Conservation (phyloP, 2,329 filamentous ascomycete species). For the Calonectria henricotiae region DNA sequence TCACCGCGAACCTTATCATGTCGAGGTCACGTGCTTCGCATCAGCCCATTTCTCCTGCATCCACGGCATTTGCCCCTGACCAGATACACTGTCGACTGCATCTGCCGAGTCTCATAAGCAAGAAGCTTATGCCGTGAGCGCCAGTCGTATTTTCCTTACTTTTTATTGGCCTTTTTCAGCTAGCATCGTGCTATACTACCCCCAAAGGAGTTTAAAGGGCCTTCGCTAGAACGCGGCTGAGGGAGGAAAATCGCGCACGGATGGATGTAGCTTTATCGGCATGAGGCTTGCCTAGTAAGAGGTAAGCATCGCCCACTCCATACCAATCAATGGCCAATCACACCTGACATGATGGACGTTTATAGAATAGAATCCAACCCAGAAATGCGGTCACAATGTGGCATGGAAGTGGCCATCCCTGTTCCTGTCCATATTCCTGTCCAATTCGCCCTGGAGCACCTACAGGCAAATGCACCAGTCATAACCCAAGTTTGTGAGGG, state of each 20-base stretch:
- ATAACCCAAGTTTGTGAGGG: constrained; percentile 17
- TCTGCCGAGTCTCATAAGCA: background rate
- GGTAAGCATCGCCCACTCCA: background rate
- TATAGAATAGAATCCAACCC: background rate
- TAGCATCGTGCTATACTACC: background rate
- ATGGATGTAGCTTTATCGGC: constrained; percentile 9
- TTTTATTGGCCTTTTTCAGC: background rate
- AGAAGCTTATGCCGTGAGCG: background rate
- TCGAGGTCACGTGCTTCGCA: background rate
- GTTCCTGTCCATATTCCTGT: constrained; percentile 10
- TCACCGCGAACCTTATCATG: background rate
- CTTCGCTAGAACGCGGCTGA: background rate
- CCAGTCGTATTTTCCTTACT: background rate
- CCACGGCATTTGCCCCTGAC: background rate
- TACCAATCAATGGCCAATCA: background rate
- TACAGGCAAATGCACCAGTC: constrained; percentile 2
- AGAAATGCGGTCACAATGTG: constrained; percentile 19
- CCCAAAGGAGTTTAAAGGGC: background rate
- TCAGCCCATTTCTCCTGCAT: background rate
- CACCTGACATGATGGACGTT: background rate
- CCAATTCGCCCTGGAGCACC: constrained; percentile 8
- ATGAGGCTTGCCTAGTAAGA: background rate
- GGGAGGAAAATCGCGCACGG: constrained; percentile 12
- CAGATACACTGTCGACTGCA: background rate
- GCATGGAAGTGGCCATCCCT: background rate